Base-by-base conservation (phyloP, 192 early-diverging fungal genomes). In the Backusella luteola region DNA sequence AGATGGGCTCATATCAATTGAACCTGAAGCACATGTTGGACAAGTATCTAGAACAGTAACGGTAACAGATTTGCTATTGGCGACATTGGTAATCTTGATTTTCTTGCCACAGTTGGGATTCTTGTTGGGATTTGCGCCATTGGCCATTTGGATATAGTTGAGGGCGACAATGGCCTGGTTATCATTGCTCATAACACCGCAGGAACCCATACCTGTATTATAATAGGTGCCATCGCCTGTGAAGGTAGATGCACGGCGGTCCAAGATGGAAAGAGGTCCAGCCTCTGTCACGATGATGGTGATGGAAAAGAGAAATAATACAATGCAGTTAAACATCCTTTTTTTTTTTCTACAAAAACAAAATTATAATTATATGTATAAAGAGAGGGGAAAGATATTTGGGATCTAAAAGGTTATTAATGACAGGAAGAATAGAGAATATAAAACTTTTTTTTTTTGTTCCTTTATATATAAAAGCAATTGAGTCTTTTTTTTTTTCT, bases 141-240 rank as follows among this genome's bases (percentile, higher is more conserved):
- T 73, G 8, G 82, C 85, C 77, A 86, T 89, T 76, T 89, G 87
- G 26, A 84, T 85, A 9, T 84, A 84, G 73, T 87, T 89, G 56
- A 91, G 83, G 1, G 90, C 90, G 11, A 80, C 88, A 76, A 91
- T 83, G 29, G 85, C 26, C 21, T 91, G 85, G 46, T 36, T 69
- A 15, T 87, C 86, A 15, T 69, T 74, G 73, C 89, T 84, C 15
- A 56, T 74, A 17, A 67, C 21, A 7, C 90, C 90, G 73, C 90
- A 91, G 0, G 90, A 85, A 5, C 90, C 88, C 6, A 87, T 74
- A 4, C 90, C 90, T 34, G 84, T 73, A 44, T 80, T 81, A 35
- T 82, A 91, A 41, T 76, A 91, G 0, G 90, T 91, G 15, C 87
- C 90, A 34, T 91, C 86, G 14, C 90, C 90, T 11, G 73, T 49